Base-by-base conservation (phyloP, 768 basidiomycete genomes). In the Xanthoconium purpureum region DNA sequence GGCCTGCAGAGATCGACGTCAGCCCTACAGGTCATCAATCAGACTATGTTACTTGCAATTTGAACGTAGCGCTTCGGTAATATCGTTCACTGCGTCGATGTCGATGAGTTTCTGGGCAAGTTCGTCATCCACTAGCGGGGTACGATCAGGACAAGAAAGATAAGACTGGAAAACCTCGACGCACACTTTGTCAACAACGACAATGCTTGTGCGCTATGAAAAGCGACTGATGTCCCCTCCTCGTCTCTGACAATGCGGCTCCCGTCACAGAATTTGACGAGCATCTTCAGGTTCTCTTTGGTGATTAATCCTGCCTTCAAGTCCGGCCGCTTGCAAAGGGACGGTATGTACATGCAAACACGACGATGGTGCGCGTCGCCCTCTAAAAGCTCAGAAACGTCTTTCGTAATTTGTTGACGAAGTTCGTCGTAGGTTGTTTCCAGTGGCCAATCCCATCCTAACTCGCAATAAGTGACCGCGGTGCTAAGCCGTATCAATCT, bases 261-360 rank as follows among this genome's bases (percentile, higher is more conserved):
- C 36, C 38, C 50, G 13, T 70, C 58, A 15, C 63, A 70, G 3
- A 63, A 47, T 9, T 55, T 30, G 42, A 72, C 53, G 14, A 71
- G 57, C 15, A 15, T 38, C 20, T 46, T 44, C 56, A 71, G 14
- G 32, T 68, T 64, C 15, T 43, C 45, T 1, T 72, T 29, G 17
- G 13, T 59, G 14, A 66, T 48, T 13, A 72, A 30, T 15, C 44
- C 46, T 0, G 29, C 20, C 38, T 42, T 62, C 33, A 72, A 39
- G 2, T 57, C 54, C 3, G 24, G 0, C 15, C 57, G 50, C 37
- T 69, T 66, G 56, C 64, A 72, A 38, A 71, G 67, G 10, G 69
- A 64, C 0, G 71, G 71, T 6, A 71, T 32, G 42, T 57, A 72
- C 6, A 59, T 61, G 60, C 71, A 72, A 35, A 60, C 69, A 3